A percentile compares a stretch with the other conserved stretches of the same genome.
Conservation (phyloP, 768 basidiomycete species). For the Panellus pusillus region DNA sequence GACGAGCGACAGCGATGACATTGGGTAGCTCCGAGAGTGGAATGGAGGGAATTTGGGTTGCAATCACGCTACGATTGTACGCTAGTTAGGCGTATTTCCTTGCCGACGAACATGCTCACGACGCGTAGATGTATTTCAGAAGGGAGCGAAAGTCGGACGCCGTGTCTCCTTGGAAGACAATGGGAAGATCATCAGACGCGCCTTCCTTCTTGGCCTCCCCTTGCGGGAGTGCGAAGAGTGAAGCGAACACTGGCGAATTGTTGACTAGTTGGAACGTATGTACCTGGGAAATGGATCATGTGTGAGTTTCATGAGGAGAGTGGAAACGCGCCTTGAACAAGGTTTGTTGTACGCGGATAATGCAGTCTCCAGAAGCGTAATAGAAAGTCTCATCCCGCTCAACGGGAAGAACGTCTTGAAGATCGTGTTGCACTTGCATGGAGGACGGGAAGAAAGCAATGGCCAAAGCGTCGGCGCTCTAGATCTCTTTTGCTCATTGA, state of each 20-base stretch:
- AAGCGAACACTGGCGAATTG: slow-evolving; percentile 1
- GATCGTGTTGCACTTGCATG: no score
- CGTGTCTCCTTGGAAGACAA: background rate
- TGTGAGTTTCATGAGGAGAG: background rate
- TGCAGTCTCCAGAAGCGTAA: background rate
- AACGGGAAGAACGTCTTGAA: no score
- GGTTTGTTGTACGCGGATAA: background rate
- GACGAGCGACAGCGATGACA: background rate
- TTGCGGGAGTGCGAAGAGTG: background rate
- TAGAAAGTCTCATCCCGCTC: background rate
- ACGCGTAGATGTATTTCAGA: slow-evolving; percentile 5
- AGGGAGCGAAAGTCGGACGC: background rate
- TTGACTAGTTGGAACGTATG: background rate
- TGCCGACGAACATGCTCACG: background rate
- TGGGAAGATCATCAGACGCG: slow-evolving; percentile 1
- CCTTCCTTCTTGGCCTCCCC: background rate
- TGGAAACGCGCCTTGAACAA: slow-evolving; percentile 1
- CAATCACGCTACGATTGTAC: slow-evolving; percentile 1
- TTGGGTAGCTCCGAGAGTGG: background rate
- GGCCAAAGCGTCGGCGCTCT: no score
- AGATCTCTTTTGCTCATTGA: no score
- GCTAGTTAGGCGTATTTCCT: background rate
- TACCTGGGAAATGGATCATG: background rate
- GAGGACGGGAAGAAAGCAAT: no score
- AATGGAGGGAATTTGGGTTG: background rate